Base-by-base conservation (phyloP, 2,329 filamentous ascomycete genomes). In the Aspergillus neoniger region DNA sequence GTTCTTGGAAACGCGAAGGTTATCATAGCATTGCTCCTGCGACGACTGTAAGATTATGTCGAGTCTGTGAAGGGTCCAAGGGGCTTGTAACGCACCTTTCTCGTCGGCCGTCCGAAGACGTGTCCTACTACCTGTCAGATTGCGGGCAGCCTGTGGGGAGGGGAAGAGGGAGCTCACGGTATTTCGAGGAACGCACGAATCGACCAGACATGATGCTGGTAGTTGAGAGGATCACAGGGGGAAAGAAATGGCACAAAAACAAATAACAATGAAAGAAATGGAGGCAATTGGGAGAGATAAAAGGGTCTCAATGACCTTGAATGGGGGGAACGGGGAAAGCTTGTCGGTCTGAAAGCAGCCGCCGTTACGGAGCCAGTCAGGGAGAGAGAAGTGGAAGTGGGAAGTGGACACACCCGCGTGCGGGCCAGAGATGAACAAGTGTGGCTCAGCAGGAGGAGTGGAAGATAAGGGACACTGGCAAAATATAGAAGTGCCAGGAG, bases 1-100 rank as follows among this genome's bases (percentile, higher is more conserved):
- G 88, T 99, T 99, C 80, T 90, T 91, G 74, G 92, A 97, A 79
- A 99, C 92, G 76, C 92, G 91, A 69, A 99, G 83, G 79, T 98
- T 98, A 80, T 99, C 95, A 81, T 98, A 99, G 84, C 93, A 97
- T 85, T 91, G 91, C 78, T 99, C 95, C 86, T 88, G 61, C 19
- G 25, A 19, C 38, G 17, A 52, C 52, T 55, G 65, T 63, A 28
- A 64, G 60, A 41, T 32, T 28, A 32, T 44, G 19, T 28, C n/a
- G 23, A 25, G 15, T n/a, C 15, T 39, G 23, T 14, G n/a, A 36
- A 36, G 49, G 19, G 28, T 30, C 36, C 14, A 32, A 12, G 25
- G 30, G 48, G 47, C 21, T 7, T 39, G 53, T 47, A 58, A 55
- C 63, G 66, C 79, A 86, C 86, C 83, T 96, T 97, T 80, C 91